A percentile compares a stretch with the other conserved stretches of the same genome.
Conservation (phyloP, 345 rosid species). For the Salix suchowensis region DNA sequence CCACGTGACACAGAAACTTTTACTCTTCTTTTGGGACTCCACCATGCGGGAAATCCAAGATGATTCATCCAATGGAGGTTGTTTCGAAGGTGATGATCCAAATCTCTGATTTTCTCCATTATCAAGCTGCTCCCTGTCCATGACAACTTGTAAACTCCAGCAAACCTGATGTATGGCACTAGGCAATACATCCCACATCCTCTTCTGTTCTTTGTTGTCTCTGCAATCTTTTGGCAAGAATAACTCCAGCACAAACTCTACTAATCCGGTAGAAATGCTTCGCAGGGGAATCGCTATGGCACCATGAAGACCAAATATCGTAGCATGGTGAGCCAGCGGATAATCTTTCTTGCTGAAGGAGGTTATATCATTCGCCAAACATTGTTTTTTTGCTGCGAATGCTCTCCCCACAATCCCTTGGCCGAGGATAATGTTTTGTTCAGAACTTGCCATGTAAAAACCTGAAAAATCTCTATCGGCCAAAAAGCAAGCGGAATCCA, state of each 20-base stretch:
- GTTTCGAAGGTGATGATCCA: slow-evolving; percentile 34
- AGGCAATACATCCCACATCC: slow-evolving; percentile 42
- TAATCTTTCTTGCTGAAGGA: slow-evolving; percentile 55
- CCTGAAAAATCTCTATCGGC: slow-evolving; percentile 31
- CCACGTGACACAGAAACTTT: slow-evolving; percentile 53
- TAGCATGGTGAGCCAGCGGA: slow-evolving; percentile 74
- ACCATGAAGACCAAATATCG: slow-evolving; percentile 52
- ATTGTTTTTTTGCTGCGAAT: slow-evolving; percentile 45
- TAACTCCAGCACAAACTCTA: slow-evolving; percentile 67
- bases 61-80: slow-evolving; percentile 37
- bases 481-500: slow-evolving; percentile 56
- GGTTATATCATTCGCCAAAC: slow-evolving; percentile 50
- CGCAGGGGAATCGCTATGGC: slow-evolving; percentile 67
- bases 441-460: slow-evolving; percentile 65
- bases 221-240: slow-evolving; percentile 61
- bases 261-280: slow-evolving; percentile 33
- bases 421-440: slow-evolving; percentile 58
- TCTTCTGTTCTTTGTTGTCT: slow-evolving; percentile 37
- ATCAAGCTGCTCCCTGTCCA: slow-evolving; percentile 43
- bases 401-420: slow-evolving; percentile 81
- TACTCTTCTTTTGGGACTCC: slow-evolving; percentile 54
- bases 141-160: slow-evolving; percentile 37
- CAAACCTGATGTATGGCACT: slow-evolving; percentile 41
- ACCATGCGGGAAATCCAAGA: slow-evolving; percentile 51
- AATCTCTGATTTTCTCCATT: slow-evolving; percentile 27